phyloP scores from a whole-genome alignment of 2,329 filamentous ascomycete species.

The Coniella lustricola region DNA sequence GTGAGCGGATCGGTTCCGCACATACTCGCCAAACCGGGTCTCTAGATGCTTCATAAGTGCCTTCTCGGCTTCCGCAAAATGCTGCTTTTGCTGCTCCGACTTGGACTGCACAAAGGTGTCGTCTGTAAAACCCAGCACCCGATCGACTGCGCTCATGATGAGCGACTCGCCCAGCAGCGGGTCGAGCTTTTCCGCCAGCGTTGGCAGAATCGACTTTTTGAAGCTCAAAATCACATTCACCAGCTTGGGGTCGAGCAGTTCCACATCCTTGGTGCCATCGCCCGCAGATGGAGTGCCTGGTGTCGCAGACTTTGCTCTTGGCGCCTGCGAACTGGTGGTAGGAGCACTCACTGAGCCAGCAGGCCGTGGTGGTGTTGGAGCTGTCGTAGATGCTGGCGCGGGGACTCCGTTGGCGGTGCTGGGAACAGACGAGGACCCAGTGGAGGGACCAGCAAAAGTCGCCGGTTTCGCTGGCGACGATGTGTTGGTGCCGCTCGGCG shows the following conservation, averaged over 20 bases:
- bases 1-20: not conserved
- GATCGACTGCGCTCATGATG: conserved; percentile 43
- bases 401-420: not conserved
- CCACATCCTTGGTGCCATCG: not conserved
- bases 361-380: not conserved
- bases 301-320: conserved; percentile 4
- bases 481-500: not conserved
- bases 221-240: conserved; percentile 36
- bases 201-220: conserved; percentile 38
- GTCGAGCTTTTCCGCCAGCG: conserved; percentile 34
- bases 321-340: not conserved
- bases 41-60: conserved; percentile 24
- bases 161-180: conserved; percentile 38
- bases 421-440: not conserved
- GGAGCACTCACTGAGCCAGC: not conserved
- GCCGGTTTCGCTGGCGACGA: not conserved
- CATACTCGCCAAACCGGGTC: conserved; percentile 20
- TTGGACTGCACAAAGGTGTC: conserved; percentile 28
- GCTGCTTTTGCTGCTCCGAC: conserved; percentile 21
- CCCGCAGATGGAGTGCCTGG: conserved; percentile 4
- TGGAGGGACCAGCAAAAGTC: not conserved
- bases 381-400: too few relatives aligned
- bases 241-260: conserved; percentile 31
- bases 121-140: conserved; percentile 40
- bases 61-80: conserved; percentile 26